A percentile compares a stretch with the other conserved stretches of the same genome.
These are phyloP conservation scores for Gracilaria gracilis DNA, from an alignment of 23 red algal species.

Conservation along the genomic window DNA sequence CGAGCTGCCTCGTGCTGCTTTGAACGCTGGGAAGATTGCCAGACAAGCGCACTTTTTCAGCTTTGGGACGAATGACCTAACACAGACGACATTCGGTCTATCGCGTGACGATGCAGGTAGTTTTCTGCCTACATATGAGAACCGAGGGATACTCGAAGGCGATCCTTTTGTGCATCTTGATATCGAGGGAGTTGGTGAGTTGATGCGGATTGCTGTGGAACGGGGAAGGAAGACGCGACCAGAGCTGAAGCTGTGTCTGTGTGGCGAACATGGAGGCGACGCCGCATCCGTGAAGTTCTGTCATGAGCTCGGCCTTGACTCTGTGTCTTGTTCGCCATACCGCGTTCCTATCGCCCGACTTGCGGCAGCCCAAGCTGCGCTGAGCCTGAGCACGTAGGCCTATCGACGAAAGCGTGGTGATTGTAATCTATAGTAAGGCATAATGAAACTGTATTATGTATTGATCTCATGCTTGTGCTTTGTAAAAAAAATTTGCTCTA, in stretches of 20 bases:
- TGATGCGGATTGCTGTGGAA: conserved; percentile 54
- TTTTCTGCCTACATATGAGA: conserved; percentile 56
- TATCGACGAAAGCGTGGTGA: neutral
- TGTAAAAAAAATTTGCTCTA: neutral
- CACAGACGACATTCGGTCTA: conserved; percentile 65
- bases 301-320: conserved; percentile 52
- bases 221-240: conserved; percentile 51
- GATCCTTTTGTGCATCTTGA: conserved; percentile 71
- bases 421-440: neutral
- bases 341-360: conserved; percentile 59
- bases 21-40: conserved; percentile 69
- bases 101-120: conserved; percentile 71
- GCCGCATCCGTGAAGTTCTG: conserved; percentile 55
- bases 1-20: conserved; percentile 54
- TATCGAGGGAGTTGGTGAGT: conserved; percentile 61
- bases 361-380: conserved; percentile 54
- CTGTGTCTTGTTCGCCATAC: conserved; percentile 69
- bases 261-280: conserved; percentile 71
- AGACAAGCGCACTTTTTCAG: conserved; percentile 60
- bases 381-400: neutral
- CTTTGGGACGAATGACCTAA: conserved; percentile 73
- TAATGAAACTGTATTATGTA: neutral
- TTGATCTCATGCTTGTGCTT: neutral
- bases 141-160: conserved; percentile 37
- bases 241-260: conserved; percentile 47